phyloP scores from a whole-genome alignment of 176 grass and related monocot genomes.

The Cenchrus purpureus region DNA sequence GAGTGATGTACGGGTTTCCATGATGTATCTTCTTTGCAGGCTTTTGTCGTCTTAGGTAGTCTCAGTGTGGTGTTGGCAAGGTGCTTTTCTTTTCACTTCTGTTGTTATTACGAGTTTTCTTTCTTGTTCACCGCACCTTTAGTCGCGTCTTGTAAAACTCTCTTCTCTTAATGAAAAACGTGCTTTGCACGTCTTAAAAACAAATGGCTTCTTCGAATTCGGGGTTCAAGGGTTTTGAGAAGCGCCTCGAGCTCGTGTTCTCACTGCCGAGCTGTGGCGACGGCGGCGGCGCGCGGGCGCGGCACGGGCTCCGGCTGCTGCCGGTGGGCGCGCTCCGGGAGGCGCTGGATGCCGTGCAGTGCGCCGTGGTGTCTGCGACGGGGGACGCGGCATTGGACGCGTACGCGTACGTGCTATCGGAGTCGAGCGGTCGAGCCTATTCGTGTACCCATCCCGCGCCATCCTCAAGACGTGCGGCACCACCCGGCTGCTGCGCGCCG shows the following conservation, averaged over 20 bases:
- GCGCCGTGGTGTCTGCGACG: slow-evolving; percentile 48
- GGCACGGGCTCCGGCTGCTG: slow-evolving; percentile 42
- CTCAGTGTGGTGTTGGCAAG: no score
- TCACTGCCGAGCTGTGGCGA: neutral
- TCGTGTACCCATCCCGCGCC: slow-evolving; percentile 45
- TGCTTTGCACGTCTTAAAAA: no score
- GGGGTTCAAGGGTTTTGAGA: slow-evolving; percentile 57
- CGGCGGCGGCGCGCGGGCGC: neutral
- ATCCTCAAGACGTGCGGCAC: slow-evolving; percentile 58
- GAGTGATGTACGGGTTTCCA: no score
- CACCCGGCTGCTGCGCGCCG: slow-evolving; percentile 37
- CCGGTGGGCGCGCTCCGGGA: slow-evolving; percentile 10
- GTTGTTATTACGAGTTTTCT: no score
- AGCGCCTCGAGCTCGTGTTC: slow-evolving; percentile 55
- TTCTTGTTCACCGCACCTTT: no score
- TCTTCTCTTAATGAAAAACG: no score
- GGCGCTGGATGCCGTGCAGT: slow-evolving; percentile 48
- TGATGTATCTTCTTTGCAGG: no score
- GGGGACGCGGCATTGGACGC: slow-evolving; percentile 29
- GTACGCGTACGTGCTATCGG: slow-evolving; percentile 52
- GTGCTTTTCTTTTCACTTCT: no score
- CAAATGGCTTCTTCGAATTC: neutral
- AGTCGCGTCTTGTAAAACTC: no score
- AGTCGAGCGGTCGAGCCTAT: slow-evolving; percentile 45
- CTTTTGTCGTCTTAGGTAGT: no score